phyloP scores from a whole-genome alignment of 1,139 yeast genomes.

The Entelexis paramagnoliae region DNA sequence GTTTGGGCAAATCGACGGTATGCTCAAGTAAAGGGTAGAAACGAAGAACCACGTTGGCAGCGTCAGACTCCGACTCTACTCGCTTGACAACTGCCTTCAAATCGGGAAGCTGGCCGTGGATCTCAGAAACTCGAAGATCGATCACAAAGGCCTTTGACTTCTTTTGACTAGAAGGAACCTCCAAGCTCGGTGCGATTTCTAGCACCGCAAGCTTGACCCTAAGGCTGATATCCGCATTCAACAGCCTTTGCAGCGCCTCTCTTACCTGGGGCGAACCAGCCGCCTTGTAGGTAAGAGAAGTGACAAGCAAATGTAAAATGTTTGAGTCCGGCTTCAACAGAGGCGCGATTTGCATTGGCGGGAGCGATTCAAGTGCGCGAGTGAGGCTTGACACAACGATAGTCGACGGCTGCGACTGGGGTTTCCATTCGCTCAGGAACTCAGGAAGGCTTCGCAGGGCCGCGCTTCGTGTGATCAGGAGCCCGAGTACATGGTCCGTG shows the following conservation, averaged over 20 bases:
- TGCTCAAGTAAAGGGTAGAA: slow-evolving; percentile 15
- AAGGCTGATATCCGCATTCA: neutral
- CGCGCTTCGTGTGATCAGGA: slow-evolving; percentile 1
- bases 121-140: slow-evolving; percentile 5
- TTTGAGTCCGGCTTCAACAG: slow-evolving; percentile 4
- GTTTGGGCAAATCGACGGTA: neutral
- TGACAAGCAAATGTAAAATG: slow-evolving; percentile 6
- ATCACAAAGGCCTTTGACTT: neutral
- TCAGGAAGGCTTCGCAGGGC: slow-evolving; percentile 4
- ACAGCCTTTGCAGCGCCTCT: neutral
- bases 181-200: slow-evolving; percentile 3
- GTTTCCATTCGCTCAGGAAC: slow-evolving; percentile 8
- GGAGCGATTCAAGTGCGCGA: slow-evolving; percentile 8
- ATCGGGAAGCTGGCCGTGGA: neutral
- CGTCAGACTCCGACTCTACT: neutral
- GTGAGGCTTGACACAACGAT: neutral
- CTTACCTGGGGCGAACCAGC: slow-evolving; percentile 8
- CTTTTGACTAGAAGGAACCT: neutral
- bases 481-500: neutral
- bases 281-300: slow-evolving; percentile 8
- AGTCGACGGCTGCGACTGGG: neutral
- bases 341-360: slow-evolving; percentile 10
- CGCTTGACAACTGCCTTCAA: neutral
- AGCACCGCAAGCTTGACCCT: neutral
- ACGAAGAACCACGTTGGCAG: slow-evolving; percentile 8